These are phyloP conservation scores for Annona cherimola DNA, from an alignment of 164 flowering plant species.

Conservation along the genomic window DNA sequence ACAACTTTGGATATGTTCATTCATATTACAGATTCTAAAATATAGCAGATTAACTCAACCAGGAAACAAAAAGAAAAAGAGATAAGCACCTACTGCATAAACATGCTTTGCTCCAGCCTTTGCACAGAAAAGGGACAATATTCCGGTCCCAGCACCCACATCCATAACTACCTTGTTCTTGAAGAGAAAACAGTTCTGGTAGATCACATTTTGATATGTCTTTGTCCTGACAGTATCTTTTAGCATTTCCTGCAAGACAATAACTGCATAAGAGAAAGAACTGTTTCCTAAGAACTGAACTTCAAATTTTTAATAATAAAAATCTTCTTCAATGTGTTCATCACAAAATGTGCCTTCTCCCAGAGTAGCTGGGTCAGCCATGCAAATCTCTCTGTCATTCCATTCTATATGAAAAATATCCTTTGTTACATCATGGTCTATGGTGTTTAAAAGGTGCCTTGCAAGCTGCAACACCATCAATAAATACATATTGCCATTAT, in stretches of 20 bases:
- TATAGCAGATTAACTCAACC: neutral
- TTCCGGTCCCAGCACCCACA: slow-evolving; percentile 99
- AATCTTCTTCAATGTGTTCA: too few species aligned
- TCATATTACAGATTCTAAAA: neutral
- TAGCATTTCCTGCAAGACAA: slow-evolving; percentile 81
- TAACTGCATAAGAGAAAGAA: slow-evolving; percentile 2
- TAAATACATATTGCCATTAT: too few species aligned
- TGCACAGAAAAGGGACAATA: slow-evolving; percentile 93
- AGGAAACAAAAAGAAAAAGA: neutral
- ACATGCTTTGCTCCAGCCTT: slow-evolving; percentile 98
- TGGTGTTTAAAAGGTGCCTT: too few species aligned
- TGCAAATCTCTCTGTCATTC: too few species aligned
- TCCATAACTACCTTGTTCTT: slow-evolving; percentile 91
- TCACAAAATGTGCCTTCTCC: too few species aligned
- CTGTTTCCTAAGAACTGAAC: neutral
- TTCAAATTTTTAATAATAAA: too few species aligned
- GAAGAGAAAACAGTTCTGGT: slow-evolving; percentile 74
- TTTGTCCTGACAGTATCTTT: slow-evolving; percentile 93
- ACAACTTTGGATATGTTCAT: neutral
- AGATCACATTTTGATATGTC: slow-evolving; percentile 95
- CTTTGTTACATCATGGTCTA: too few species aligned
- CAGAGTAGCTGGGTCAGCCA: too few species aligned
- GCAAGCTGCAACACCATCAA: too few species aligned
- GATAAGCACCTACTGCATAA: slow-evolving; percentile 65
- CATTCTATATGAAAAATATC: too few species aligned